Conservation (phyloP, 192 early-diverging fungal genomes). For the Coemansia sp. region DNA sequence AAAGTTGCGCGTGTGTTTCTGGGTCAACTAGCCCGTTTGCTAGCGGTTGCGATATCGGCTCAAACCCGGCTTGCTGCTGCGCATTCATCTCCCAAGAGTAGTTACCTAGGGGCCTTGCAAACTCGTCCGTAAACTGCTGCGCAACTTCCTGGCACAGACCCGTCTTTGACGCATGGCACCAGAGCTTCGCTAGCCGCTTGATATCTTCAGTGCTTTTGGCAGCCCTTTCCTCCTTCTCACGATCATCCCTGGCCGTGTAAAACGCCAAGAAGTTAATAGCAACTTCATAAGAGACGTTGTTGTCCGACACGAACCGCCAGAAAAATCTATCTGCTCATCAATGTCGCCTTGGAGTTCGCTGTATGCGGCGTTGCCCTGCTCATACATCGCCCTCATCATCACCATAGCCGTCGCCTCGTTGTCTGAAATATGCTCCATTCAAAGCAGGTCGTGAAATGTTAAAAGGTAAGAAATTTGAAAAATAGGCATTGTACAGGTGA, state of each 20-base stretch:
- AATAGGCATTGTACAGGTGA: neutral
- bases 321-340: neutral
- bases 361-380: no score
- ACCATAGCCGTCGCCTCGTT: neutral
- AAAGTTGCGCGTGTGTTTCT: neutral
- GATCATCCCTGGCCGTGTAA: neutral
- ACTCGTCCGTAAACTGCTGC: neutral
- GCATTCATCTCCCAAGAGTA: neutral
- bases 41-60: neutral
- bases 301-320: neutral
- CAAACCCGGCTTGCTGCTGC: neutral
- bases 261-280: neutral
- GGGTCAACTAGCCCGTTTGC: neutral
- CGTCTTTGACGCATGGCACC: neutral
- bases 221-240: neutral
- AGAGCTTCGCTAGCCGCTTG: neutral
- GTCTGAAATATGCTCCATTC: neutral
- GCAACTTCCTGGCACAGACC: neutral
- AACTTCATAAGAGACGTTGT: neutral
- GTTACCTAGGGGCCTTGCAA: neutral
- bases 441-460: neutral
- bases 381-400: neutral
- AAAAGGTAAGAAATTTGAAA: neutral
- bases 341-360: no score
- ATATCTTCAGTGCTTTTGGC: neutral